Evolutionary conservation across 169 alveolate species (phyloP), one percentile per base, ranked within the genome.

Genomic region (Babesia sp.): DNA sequence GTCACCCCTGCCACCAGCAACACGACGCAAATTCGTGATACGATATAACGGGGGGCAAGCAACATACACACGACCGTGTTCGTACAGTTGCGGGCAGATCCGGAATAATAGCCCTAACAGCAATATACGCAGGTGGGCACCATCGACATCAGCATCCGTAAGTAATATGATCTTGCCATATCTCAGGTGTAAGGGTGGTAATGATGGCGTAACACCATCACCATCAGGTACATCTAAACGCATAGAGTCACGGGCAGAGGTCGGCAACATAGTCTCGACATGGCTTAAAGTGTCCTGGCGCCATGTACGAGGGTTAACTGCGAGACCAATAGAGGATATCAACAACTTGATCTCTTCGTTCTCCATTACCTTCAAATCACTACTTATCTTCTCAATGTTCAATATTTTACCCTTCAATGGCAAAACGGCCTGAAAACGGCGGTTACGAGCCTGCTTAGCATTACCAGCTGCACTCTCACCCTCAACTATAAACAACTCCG

Each of bases 101-200:
- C 93, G 55, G 73, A 77, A 91, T 29, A 91, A 76, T 53, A 91
- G 82, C 29, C 93, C 84, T 20, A 91, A 74, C 22, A 91, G 90
- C 37, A 91, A 59, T 2, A 84, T 67, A 33, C 91, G 82, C 39
- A 91, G 68, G 70, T 91, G 95, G 24, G 91, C 90, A 22, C 95
- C 95, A 81, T 91, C 95, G 16, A 90, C 93, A 58, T 91, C 95
- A 5, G 95, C 95, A 37, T 91, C 95, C 42, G 94, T 90, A 84
- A 91, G 68, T 67, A 91, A 53, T 34, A 91, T 90, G 57, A 91
- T 81, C 71, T 86, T 87, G 46, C 91, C 91, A 67, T 91, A 91
- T 48, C 95, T 63, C 26, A 66, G 51, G 16, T 31, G 71, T 29
- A 18, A 83, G 22, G 31, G 26, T 44, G 31, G 73, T 57, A 51